Evolutionary conservation across 345 rosid species (phyloP), one percentile per base, ranked within the genome.

Genomic region (Stellera chamaejasme): DNA sequence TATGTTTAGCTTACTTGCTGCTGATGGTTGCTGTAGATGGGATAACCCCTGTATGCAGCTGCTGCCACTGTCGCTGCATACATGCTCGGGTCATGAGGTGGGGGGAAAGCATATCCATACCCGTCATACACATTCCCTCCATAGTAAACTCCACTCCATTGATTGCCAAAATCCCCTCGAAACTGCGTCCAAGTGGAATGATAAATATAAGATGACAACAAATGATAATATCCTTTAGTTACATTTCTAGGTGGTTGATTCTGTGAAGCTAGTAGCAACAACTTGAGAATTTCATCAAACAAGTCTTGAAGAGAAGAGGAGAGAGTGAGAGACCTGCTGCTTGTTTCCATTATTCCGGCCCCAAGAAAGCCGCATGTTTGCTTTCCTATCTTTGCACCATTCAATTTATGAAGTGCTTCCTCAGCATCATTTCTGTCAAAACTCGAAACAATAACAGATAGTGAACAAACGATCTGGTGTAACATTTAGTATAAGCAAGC

Each of bases 1-100:
- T 56, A 66, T 59, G 57, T 32, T 89, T 80, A 89, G 91, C 85
- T 93, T 72, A 93, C 99, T 77, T 93, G 96, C 59, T 89, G 90
- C 64, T 93, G 97, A 68, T 81, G 84, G 64, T 77, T 82, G 32
- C 91, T 91, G 19, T 84, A 93, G 58, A 86, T 56, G 1, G 91
- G 94, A 63, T 86, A 93, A 3, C 83, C 80, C 11, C 88, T 91
- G 58, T 92, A 89, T 59, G 85, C 73, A 5, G 82, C 72, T 39
- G 71, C 81, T 59, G 85, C 73, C 6, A 81, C 72, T 39, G 71
- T 79, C 39, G 39, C 39, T 32, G 39, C 78, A 41, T 93, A 93
- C 85, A 83, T 81, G 67, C 76, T 72, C 13, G 94, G 90, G 63
- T 89, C 91, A 43, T 81, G 89, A 55, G 91, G 81, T 43, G 82